phyloP scores from a whole-genome alignment of 257 asterid species.

The Scutellaria minor region DNA sequence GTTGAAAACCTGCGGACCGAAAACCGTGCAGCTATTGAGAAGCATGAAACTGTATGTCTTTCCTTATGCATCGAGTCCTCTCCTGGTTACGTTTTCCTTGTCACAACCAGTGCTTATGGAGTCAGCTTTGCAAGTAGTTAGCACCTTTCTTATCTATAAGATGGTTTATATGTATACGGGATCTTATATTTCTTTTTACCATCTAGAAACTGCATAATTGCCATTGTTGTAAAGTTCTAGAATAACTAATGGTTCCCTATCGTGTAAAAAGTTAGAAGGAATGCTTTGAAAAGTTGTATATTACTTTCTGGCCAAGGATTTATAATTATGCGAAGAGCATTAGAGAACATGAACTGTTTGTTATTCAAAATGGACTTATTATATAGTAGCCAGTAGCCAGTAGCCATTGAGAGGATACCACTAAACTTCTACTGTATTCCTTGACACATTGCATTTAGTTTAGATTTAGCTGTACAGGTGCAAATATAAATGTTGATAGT shows the following conservation, averaged over 20 bases:
- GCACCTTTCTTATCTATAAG: slow-evolving; percentile 5
- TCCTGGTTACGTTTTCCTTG: slow-evolving; percentile 16
- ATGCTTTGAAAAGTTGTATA: neutral
- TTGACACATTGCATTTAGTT: neutral
- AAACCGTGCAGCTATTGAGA: slow-evolving; percentile 63
- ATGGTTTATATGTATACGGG: neutral
- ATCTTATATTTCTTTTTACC: slow-evolving; percentile 3
- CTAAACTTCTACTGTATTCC: neutral
- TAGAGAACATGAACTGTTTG: neutral
- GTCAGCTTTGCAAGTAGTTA: neutral
- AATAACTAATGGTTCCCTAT: neutral
- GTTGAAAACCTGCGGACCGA: slow-evolving; percentile 69
- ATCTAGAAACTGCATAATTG: slow-evolving; percentile 3
- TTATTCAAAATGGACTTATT: neutral
- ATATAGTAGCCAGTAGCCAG: no score
- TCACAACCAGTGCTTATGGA: slow-evolving; percentile 3
- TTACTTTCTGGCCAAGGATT: neutral
- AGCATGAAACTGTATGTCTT: slow-evolving; percentile 73
- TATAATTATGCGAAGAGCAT: slow-evolving; percentile 4
- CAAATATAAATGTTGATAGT: slow-evolving; percentile 1
- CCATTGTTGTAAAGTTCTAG: neutral
- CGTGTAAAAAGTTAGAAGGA: neutral
- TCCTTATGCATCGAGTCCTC: slow-evolving; percentile 28
- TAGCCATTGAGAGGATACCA: neutral
- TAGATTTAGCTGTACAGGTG: neutral